Percentiles rank a stretch among this genome's conserved stretches.
Evolutionary conservation across 1,284 basidiomycete species (phyloP).

Genomic region (Sporisorium scitamineum): DNA sequence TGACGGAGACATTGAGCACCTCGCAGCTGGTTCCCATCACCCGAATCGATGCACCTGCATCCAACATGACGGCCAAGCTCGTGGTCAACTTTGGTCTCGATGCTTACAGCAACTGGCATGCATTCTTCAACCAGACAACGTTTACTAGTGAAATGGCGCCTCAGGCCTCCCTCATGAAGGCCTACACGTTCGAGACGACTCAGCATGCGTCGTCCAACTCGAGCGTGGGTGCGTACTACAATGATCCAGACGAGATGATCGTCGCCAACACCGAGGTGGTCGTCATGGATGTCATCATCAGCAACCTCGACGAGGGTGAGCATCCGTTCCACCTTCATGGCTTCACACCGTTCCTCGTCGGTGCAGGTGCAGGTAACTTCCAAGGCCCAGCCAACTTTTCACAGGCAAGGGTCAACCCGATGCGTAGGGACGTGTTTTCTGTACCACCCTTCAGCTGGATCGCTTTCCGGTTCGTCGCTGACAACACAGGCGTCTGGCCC

Average conservation of each 20-base stretch:
- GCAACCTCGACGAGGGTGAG: slow-evolving; percentile 70
- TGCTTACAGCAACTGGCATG: slow-evolving; percentile 38
- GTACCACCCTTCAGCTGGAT: slow-evolving; percentile 56
- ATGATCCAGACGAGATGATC: slow-evolving; percentile 36
- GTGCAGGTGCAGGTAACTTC: slow-evolving; percentile 64
- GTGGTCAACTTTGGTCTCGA: slow-evolving; percentile 49
- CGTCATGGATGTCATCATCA: slow-evolving; percentile 66
- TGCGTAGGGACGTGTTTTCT: slow-evolving; percentile 58
- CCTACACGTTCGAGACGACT: slow-evolving; percentile 36
- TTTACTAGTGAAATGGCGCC: slow-evolving; percentile 49
- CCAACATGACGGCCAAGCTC: slow-evolving; percentile 45
- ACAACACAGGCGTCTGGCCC: slow-evolving; percentile 61
- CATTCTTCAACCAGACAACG: slow-evolving; percentile 52
- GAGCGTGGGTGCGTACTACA: slow-evolving; percentile 35
- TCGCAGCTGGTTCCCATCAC: slow-evolving; percentile 37
- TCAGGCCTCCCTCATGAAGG: slow-evolving; percentile 31
- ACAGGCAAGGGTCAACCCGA: slow-evolving; percentile 25
- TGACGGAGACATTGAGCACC: slow-evolving; percentile 30
- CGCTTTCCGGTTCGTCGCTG: slow-evolving; percentile 54
- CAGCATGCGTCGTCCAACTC: slow-evolving; percentile 26
- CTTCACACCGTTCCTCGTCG: slow-evolving; percentile 62
- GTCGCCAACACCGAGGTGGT: slow-evolving; percentile 49
- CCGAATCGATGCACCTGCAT: slow-evolving; percentile 31
- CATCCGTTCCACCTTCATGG: slow-evolving; percentile 72
- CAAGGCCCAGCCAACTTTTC: slow-evolving; percentile 43